These are phyloP conservation scores for Choanephora cucurbitarum DNA, from an alignment of 371 early-diverging fungal species.

Conservation along the genomic window DNA sequence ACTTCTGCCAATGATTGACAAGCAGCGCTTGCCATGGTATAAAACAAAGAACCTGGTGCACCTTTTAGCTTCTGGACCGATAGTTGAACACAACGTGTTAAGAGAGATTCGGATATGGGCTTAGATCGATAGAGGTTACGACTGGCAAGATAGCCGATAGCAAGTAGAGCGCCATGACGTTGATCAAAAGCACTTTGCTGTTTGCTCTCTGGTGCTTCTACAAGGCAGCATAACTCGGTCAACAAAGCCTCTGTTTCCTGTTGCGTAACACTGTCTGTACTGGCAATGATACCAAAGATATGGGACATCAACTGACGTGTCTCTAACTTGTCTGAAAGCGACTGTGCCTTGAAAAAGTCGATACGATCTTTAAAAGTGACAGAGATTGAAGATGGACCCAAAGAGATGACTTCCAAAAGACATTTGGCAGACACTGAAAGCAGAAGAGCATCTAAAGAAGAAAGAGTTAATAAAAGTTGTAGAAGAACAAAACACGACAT, in stretches of 20 bases:
- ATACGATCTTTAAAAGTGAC: conserved; percentile 58
- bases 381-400: conserved; percentile 68
- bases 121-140: conserved; percentile 66
- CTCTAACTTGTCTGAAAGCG: conserved; percentile 63
- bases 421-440: conserved; percentile 69
- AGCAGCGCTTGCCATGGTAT: conserved; percentile 54
- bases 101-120: conserved; percentile 29
- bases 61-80: conserved; percentile 51
- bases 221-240: conserved; percentile 36
- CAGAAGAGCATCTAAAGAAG: conserved; percentile 51
- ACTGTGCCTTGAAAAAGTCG: conserved; percentile 65
- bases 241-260: conserved; percentile 47
- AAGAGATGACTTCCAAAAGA: conserved; percentile 73
- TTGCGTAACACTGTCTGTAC: conserved; percentile 43
- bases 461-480: too few relatives aligned
- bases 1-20: conserved; percentile 69
- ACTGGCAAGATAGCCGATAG: conserved; percentile 70
- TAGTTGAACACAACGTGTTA: conserved; percentile 40
- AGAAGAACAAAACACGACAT: too few relatives aligned
- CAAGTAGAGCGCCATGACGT: conserved; percentile 70
- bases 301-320: conserved; percentile 69
- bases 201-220: conserved; percentile 32
- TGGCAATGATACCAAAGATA: conserved; percentile 75
- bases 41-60: conserved; percentile 42
- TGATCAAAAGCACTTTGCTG: conserved; percentile 45